Conservation (phyloP, 768 basidiomycete species). For the Kwoniella europaea region DNA sequence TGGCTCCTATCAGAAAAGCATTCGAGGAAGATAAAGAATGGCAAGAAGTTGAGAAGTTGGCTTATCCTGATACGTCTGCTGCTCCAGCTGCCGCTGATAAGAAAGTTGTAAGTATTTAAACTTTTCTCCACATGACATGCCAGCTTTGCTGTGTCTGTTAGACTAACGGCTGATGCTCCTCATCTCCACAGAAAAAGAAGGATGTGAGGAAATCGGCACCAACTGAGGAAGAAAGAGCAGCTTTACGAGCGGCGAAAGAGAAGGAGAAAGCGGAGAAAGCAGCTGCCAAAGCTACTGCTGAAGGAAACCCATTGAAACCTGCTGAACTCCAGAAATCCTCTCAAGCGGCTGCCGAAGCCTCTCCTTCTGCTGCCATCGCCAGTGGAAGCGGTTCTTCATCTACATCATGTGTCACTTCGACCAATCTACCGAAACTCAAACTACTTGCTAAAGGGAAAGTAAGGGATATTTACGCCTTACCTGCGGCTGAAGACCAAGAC, state of each 20-base stretch:
- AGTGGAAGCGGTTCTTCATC: constrained; percentile 28
- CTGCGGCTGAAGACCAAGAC: constrained; percentile 66
- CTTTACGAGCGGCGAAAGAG: constrained; percentile 45
- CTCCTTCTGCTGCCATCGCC: constrained; percentile 16
- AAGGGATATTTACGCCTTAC: constrained; percentile 81
- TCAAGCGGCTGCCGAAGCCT: constrained; percentile 24
- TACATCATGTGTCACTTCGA: constrained; percentile 36
- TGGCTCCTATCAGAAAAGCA: constrained; percentile 78
- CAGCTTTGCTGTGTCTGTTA: background rate
- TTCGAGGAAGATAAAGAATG: constrained; percentile 81
- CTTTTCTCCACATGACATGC: background rate
- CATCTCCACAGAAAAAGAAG: constrained; percentile 30
- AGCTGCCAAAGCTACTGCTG: constrained; percentile 36
- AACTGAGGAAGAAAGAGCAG: constrained; percentile 52
- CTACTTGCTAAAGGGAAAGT: constrained; percentile 92
- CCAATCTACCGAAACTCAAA: constrained; percentile 62
- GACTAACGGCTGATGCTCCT: background rate
- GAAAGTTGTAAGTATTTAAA: constrained; percentile 26
- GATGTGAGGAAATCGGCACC: constrained; percentile 41
- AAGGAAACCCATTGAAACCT: constrained; percentile 12
- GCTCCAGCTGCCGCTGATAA: constrained; percentile 21
- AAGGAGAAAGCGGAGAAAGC: constrained; percentile 54
- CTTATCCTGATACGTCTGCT: constrained; percentile 69
- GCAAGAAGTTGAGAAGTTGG: constrained; percentile 73
- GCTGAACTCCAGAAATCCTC: constrained; percentile 19